Evolutionary conservation across 257 asterid species (phyloP), one percentile per base, ranked within the genome.

Genomic region (Nicotiana otophora): DNA sequence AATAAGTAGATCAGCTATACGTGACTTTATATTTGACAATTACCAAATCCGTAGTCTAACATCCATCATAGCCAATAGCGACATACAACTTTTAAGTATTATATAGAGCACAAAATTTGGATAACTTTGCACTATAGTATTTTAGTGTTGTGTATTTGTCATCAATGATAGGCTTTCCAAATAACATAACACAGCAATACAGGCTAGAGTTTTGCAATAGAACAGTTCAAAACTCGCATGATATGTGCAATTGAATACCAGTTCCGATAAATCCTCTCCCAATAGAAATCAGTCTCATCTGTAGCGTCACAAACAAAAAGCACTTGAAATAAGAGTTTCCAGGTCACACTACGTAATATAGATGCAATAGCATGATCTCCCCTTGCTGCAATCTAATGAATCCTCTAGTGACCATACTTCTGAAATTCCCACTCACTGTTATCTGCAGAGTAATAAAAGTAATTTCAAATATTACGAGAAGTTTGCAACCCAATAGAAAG

Each of bases 371-470:
- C 36, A 20, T 12, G 7, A 72, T 46, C 11, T 12, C 14, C 14
- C 42, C 15, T 58, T 1, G 36, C 1, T 46, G 60, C 78, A 72
- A 72, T 46, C n/a, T 46, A 46, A 20, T 72, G 78, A 46, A 46
- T 42, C 78, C 20, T 46, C 78, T 72, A 72, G 61, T 72, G 78
- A 46, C 78, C 78, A 72, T 72, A 72, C 78, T 72, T 80, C 62
- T 46, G 83, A 31, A 65, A 65, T 30, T 81, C 78, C 78, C 83
- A 48, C 48, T 63, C 83, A 34, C 83, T 81, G 60, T 63, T 42
- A 46, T 80, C 75, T 64, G 61, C 42, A 63, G 19, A 63, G 26
- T 15, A 2, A 42, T n/a, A n/a, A 46, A 65, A 65, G 12, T 12
- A 72, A 46, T 46, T 72, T 3, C 61, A 81, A 42, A 17, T 3